Evolutionary conservation across 2,329 filamentous ascomycete genomes (phyloP), one percentile per base, ranked within the genome.

Genomic region (Pseudocercospora vitis): DNA sequence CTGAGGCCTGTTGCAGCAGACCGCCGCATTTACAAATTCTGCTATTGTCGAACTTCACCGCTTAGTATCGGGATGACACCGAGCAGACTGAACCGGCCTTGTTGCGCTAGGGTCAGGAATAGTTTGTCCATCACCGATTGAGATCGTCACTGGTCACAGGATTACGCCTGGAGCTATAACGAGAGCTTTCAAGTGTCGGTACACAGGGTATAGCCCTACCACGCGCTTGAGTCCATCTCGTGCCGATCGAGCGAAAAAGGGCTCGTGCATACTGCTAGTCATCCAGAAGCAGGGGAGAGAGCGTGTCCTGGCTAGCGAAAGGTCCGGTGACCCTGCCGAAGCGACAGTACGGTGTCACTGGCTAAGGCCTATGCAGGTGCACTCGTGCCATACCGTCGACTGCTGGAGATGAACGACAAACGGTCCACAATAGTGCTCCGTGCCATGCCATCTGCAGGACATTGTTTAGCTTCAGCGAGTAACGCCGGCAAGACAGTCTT

Each of bases 91-190:
- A 11, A 29, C 26, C 26, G 11, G 26, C 26, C 26, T 6, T 29
- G 6, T 11, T 6, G 6, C 26, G 26, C 6, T 29, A 11, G 26
- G 11, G 26, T 11, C 11, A 6, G 26, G 26, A 7, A 29, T 29
- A 11, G 26, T 29, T 40, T 49, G 21, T 23, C 19, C 18, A 16
- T 49, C 31, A 35, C 46, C 29, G 29, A 31, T 21, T 35, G 18
- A 26, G 49, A 19, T 14, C 49, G 49, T 52, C 49, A 52, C 29
- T 40, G 28, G 49, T 52, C 49, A 52, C 31, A 29, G 46, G 39
- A 46, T 46, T 26, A n/a, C 9, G 18, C 11, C 28, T 28, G 26
- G 11, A 29, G 26, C 26, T 11, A n/a, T 21, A 14, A 14, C 26
- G 23, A 23, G 12, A 12, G 14, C 8, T 33, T 23, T 40, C 32